Evolutionary conservation across 768 basidiomycete genomes (phyloP), one percentile per base, ranked within the genome.

Genomic region (Amanita fuliginea): DNA sequence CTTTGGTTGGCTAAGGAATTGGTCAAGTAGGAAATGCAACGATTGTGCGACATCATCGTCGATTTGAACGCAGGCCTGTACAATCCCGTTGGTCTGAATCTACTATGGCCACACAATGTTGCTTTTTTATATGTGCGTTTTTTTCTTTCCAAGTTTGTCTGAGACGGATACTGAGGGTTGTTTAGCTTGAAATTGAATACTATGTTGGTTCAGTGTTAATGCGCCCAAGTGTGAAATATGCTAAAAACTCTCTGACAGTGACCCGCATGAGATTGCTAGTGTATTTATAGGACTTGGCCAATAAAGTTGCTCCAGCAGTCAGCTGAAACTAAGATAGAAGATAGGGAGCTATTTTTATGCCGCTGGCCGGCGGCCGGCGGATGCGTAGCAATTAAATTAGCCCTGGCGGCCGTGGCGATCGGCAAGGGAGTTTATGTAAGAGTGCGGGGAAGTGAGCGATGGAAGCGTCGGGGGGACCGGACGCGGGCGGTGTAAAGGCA

Each of bases 101-200:
- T 98, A 36, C 68, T 93, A 13, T 89, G 85, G 78, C 96, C 96
- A 1, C 70, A 78, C 41, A 74, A 77, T 58, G 83, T 86, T 49
- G 96, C 87, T 0, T 93, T 94, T 63, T 72, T 97, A 56, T 99
- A 86, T 67, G 95, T 97, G 62, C 66, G 94, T 85, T 24, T 24
- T 2, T 21, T 40, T 40, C 16, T 40, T 42, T 21, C 7, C 22
- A 22, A n/a, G 21, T 24, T n/a, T 16, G 30, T 42, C 11, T 40
- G 30, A 28, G n/a, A 19, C 6, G 32, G 42, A 21, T 13, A 18
- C 26, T 42, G 26, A 40, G 14, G 28, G 28, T 2, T 18, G 4
- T 34, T 16, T 14, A 97, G 94, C 74, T 97, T 57, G 94, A 97
- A 70, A 88, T 97, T 51, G 94, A 97, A 59, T 93, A 92, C 68